Conservation (phyloP, 1,284 basidiomycete species). For the Sanguinoderma infundibulare region DNA sequence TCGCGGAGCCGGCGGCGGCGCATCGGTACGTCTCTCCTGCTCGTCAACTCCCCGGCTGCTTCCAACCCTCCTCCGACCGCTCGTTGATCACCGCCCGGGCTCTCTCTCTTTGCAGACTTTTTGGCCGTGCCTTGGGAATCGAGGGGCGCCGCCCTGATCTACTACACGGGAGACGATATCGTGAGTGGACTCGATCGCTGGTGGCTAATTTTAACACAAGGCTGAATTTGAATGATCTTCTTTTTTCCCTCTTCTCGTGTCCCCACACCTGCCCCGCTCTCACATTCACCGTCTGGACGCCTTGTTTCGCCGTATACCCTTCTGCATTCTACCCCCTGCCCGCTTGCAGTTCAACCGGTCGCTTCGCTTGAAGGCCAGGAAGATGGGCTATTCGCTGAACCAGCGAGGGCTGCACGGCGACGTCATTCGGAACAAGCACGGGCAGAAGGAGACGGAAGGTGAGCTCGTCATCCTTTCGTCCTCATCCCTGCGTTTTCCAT, state of each 20-base stretch:
- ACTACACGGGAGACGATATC: slow-evolving; percentile 90
- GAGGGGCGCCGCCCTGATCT: slow-evolving; percentile 84
- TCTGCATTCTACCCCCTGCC: slow-evolving; percentile 1
- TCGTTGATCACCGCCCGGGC: not conserved
- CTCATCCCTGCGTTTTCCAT: not conserved
- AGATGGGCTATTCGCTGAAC: slow-evolving; percentile 84
- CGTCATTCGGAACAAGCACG: slow-evolving; percentile 73
- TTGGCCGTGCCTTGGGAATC: slow-evolving; percentile 78
- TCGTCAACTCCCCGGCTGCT: not conserved
- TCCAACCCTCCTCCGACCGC: not conserved
- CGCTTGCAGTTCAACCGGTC: slow-evolving; percentile 82
- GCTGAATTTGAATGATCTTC: too few species aligned
- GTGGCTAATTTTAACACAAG: not conserved
- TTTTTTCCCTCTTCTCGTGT: not conserved
- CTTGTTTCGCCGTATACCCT: not conserved
- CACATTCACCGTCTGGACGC: not conserved
- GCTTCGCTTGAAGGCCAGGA: slow-evolving; percentile 82
- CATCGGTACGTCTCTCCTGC: slow-evolving; percentile 56
- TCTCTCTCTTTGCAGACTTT: slow-evolving; percentile 54
- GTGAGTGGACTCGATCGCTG: slow-evolving; percentile 47
- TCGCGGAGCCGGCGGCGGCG: slow-evolving; percentile 52
- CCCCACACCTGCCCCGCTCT: not conserved
- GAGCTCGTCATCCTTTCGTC: slow-evolving; percentile 24
- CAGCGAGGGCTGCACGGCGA: slow-evolving; percentile 79
- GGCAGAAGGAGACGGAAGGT: slow-evolving; percentile 72